Conservation (phyloP, 2,329 filamentous ascomycete species). For the Herpotrichia juniperi region DNA sequence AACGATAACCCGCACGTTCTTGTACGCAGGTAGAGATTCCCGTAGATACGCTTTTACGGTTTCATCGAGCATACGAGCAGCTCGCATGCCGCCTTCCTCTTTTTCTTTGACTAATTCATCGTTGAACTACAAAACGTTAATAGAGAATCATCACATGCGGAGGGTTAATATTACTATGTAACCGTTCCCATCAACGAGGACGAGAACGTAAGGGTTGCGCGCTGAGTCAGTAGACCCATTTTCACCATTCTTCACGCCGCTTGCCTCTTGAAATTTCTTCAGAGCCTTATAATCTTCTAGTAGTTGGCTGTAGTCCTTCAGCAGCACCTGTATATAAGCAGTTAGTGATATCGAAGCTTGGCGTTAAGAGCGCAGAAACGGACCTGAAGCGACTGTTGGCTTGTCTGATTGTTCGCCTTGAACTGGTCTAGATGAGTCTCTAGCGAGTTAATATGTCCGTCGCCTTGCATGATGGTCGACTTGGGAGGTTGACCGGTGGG, state of each 20-base stretch:
- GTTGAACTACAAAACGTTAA: slow-evolving; percentile 48
- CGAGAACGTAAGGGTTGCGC: slow-evolving; percentile 64
- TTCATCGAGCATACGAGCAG: slow-evolving; percentile 61
- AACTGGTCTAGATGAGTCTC: slow-evolving; percentile 37
- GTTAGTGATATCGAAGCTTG: slow-evolving; percentile 13
- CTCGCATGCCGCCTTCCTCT: slow-evolving; percentile 61
- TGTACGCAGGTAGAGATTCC: slow-evolving; percentile 37
- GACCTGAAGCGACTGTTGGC: slow-evolving; percentile 27
- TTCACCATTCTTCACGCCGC: slow-evolving; percentile 51
- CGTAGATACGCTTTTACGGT: slow-evolving; percentile 50
- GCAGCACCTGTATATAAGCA: slow-evolving; percentile 26
- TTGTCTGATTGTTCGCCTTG: slow-evolving; percentile 26
- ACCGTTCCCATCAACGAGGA: slow-evolving; percentile 68
- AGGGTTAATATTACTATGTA: slow-evolving; percentile 50
- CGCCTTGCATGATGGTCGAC: slow-evolving; percentile 31
- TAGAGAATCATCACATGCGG: background rate
- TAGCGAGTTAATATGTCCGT: slow-evolving; percentile 30
- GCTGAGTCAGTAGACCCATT: slow-evolving; percentile 30
- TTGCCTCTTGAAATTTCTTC: slow-evolving; percentile 64
- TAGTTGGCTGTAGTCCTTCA: slow-evolving; percentile 52
- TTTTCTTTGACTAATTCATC: slow-evolving; percentile 56
- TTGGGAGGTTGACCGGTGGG: background rate
- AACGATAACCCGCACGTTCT: slow-evolving; percentile 60
- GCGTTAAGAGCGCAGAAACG: background rate
- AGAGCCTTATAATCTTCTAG: slow-evolving; percentile 62